Conservation (phyloP, 352 stramenopile species). For the Globisporangium recalcitrans region DNA sequence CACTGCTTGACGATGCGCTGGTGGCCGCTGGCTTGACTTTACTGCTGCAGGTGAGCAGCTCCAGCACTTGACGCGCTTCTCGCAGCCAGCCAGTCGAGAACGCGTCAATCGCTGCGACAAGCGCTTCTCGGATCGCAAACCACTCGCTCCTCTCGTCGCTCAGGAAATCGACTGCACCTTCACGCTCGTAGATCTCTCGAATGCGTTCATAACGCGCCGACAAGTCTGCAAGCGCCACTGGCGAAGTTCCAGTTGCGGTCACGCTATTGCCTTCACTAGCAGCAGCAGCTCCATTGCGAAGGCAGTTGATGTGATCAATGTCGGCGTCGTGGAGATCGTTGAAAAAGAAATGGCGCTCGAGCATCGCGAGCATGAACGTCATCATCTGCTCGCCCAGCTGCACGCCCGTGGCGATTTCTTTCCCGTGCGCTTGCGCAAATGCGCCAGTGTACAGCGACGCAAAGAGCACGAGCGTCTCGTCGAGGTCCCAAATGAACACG, state of each 20-base stretch:
- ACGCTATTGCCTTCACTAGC: neutral
- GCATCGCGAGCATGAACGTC: conserved; percentile 70
- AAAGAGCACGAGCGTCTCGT: conserved; percentile 81
- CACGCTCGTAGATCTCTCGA: conserved; percentile 73
- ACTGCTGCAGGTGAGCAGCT: conserved; percentile 29
- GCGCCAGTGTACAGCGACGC: conserved; percentile 71
- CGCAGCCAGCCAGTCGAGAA: conserved; percentile 68
- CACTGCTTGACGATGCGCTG: neutral
- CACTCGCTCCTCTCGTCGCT: conserved; percentile 57
- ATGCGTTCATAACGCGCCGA: conserved; percentile 59
- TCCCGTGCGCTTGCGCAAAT: conserved; percentile 58
- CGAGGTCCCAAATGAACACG: conserved; percentile 81
- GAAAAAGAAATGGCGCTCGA: conserved; percentile 85
- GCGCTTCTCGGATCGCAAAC: conserved; percentile 61
- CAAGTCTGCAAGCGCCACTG: neutral
- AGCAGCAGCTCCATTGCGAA: neutral
- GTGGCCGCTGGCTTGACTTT: neutral
- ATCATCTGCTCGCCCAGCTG: conserved; percentile 82
- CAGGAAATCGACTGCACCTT: conserved; percentile 56
- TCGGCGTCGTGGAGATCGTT: conserved; percentile 68
- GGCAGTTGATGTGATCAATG: conserved; percentile 55
- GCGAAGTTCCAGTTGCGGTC: neutral
- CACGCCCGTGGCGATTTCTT: conserved; percentile 52
- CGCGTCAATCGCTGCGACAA: conserved; percentile 63
- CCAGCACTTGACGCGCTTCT: conserved; percentile 54